Evolutionary conservation across 2,329 filamentous ascomycete species (phyloP), one percentile per base, ranked within the genome.

Genomic region (Aspergillus pseudoviridinutans): DNA sequence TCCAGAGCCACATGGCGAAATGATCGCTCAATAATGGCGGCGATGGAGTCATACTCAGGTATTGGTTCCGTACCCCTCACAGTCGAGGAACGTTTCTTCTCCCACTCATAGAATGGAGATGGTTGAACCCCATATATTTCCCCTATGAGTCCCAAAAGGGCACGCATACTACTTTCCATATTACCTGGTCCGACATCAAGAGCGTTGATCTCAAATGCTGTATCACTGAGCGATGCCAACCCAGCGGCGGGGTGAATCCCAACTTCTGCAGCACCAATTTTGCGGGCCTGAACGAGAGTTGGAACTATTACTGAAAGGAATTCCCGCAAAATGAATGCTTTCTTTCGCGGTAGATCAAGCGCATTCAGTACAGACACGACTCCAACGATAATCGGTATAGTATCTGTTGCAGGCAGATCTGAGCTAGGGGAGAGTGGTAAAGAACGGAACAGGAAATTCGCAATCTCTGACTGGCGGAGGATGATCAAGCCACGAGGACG

Each of bases 231-330:
- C 12, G 88, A 87, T 27, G 91, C 87, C 52, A 97, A 78, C 0
- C 91, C 92, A 9, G 93, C 91, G 20, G 93, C 93, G 44, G 94
- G 94, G 75, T 97, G 93, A 38, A 99, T 91, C 3, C 93, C 94
- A 68, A 94, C 90, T 70, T 97, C 94, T n/a, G 94, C 92, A 44
- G 94, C 94, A 32, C 93, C 93, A 50, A 93, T 84, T 50, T 95
- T 97, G 42, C 94, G 85, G 17, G 94, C 94, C 74, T 97, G 91
- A 4, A 96, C 88, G 8, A 99, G 81, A 2, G 90, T 92, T 35
- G 87, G 88, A 53, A 95, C 90, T 44, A 97, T 80, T 17, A 92
- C 87, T 3, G 87, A 88, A 8, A 99, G 83, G 51, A 97, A 82
- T 68, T 97, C 92, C 65, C 90, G 87, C 66, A 96, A 83, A 0